Evolutionary conservation across 805 yeast species (phyloP).

Genomic region (Tetrapisispora arboricola): DNA sequence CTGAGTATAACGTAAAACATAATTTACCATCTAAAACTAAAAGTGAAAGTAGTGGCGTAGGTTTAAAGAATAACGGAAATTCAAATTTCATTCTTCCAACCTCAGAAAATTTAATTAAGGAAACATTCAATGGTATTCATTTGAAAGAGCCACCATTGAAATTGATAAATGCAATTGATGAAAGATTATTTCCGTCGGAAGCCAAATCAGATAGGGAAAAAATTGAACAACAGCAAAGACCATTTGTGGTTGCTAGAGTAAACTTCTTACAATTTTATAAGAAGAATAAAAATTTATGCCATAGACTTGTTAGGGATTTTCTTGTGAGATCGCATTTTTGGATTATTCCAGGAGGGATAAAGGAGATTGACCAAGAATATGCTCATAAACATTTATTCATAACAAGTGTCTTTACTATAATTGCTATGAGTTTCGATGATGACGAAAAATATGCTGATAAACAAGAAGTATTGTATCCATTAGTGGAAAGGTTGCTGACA

Average conservation of each 20-base stretch:
- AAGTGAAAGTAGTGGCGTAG: background rate
- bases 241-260: constrained; percentile 31
- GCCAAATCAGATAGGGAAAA: constrained; percentile 21
- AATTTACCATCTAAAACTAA: background rate
- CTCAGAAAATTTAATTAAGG: background rate
- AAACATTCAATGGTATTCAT: constrained; percentile 4
- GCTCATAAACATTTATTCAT: constrained; percentile 44
- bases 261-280: constrained; percentile 40
- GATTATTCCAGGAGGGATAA: constrained; percentile 55
- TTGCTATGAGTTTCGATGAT: constrained; percentile 49
- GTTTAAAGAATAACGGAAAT: constrained; percentile 2
- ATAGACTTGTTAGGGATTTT: constrained; percentile 38
- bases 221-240: constrained; percentile 26
- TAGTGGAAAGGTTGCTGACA: constrained; percentile 42
- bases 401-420: constrained; percentile 41
- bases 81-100: constrained; percentile 11
- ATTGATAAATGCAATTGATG: constrained; percentile 31
- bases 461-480: constrained; percentile 37
- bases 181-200: constrained; percentile 29
- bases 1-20: constrained; percentile 6
- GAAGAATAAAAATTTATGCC: constrained; percentile 34
- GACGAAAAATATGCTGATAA: constrained; percentile 38
- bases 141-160: constrained; percentile 30
- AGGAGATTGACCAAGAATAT: constrained; percentile 35
- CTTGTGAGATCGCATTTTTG: constrained; percentile 46